Conservation (phyloP, 2,329 filamentous ascomycete species). For the Botrytis squamosa region DNA sequence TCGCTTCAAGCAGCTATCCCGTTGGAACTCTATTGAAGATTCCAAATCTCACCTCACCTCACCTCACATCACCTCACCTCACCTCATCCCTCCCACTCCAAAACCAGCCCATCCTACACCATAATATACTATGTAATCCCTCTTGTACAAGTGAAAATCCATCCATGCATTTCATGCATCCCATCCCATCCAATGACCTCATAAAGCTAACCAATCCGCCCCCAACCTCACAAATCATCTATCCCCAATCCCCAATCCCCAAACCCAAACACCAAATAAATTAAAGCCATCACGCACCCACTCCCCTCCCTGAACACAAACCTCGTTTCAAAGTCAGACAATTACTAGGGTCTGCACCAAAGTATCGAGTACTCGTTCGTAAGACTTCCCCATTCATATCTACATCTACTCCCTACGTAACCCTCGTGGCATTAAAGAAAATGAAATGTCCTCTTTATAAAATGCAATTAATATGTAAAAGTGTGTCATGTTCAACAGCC, state of each 20-base stretch:
- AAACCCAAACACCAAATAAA: neutral
- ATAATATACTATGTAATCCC: too few species aligned
- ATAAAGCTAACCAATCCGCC: neutral
- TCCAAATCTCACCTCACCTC: neutral
- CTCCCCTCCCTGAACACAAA: neutral
- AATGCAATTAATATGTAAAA: neutral
- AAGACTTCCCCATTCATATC: neutral
- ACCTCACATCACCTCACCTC: too few species aligned
- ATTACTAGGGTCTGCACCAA: neutral
- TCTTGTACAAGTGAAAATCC: neutral
- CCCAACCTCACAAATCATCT: neutral
- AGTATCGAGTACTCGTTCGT: neutral
- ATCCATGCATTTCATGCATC: neutral
- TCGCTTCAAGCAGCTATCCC: neutral
- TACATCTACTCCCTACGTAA: neutral
- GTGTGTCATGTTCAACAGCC: neutral
- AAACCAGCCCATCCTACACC: neutral
- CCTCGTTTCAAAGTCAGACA: neutral
- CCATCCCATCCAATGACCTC: neutral
- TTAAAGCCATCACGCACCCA: neutral
- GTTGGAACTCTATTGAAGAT: neutral
- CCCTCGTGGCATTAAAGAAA: neutral
- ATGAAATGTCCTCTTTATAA: neutral
- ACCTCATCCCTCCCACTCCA: too few species aligned
- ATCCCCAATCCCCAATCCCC: neutral